Percentiles rank a stretch among this genome's conserved stretches.
phyloP scores from a whole-genome alignment of 2,329 filamentous ascomycete species.

The Mycocentrospora acerina region DNA sequence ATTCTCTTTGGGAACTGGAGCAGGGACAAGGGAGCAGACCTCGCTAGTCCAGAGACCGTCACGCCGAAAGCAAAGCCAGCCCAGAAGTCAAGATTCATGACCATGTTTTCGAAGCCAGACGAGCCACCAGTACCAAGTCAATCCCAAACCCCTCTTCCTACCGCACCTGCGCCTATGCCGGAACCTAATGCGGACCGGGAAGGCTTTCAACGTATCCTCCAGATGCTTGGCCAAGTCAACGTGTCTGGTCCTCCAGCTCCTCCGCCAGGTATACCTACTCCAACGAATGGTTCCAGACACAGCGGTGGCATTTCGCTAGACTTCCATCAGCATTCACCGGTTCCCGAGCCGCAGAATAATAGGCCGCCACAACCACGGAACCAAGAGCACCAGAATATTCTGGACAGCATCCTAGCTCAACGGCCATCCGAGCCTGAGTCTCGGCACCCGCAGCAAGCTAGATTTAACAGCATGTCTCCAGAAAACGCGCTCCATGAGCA shows the following conservation, averaged over 20 bases:
- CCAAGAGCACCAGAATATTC: constrained; percentile 37
- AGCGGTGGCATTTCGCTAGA: constrained; percentile 35
- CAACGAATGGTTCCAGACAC: constrained; percentile 30
- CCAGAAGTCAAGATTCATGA: constrained; percentile 84
- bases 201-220: constrained; percentile 78
- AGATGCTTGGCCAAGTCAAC: constrained; percentile 68
- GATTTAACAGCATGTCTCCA: constrained; percentile 40
- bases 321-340: constrained; percentile 34
- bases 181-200: constrained; percentile 70
- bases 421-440: constrained; percentile 32
- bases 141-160: constrained; percentile 14
- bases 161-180: constrained; percentile 31
- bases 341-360: constrained; percentile 27
- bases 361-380: constrained; percentile 27
- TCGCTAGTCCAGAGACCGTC: constrained; percentile 22
- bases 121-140: constrained; percentile 22
- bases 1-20: constrained; percentile 72
- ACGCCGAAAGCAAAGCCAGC: constrained; percentile 53
- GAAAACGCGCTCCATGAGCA: constrained; percentile 34
- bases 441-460: constrained; percentile 29
- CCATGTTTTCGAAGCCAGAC: constrained; percentile 59
- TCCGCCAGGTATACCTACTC: constrained; percentile 22
- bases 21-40: constrained; percentile 51
- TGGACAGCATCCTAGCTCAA: constrained; percentile 39
- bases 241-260: constrained; percentile 19